A percentile compares a stretch with the other conserved stretches of the same genome.
Evolutionary conservation across 257 asterid genomes (phyloP).

Genomic region (Agastache rugosa): DNA sequence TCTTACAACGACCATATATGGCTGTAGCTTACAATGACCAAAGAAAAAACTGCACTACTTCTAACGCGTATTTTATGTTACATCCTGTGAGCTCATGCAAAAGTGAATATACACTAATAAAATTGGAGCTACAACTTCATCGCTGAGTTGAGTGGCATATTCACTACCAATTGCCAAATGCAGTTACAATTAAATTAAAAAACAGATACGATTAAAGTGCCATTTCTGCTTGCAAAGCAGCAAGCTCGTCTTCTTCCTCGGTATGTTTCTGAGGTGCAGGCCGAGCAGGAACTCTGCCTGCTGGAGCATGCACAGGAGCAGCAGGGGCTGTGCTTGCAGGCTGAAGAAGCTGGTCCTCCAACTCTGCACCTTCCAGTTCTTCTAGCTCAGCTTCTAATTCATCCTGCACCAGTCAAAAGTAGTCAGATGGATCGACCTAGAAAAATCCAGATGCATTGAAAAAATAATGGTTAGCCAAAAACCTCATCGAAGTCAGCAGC

Average conservation of each 20-base stretch:
- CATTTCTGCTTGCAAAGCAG: conserved; percentile 88
- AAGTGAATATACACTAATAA: conserved; percentile 3
- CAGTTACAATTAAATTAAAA: neutral
- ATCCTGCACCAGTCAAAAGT: conserved; percentile 53
- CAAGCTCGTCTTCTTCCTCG: conserved; percentile 83
- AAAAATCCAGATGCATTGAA: neutral
- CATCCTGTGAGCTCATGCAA: conserved; percentile 6
- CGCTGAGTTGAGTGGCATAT: neutral
- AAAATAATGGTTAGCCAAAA: conserved; percentile 13
- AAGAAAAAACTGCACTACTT: conserved; percentile 18
- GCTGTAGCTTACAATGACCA: neutral
- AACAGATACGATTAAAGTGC: conserved; percentile 55
- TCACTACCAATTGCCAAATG: neutral
- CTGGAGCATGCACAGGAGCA: conserved; percentile 51
- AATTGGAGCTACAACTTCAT: neutral
- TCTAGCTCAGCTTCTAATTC: conserved; percentile 86
- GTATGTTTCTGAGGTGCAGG: conserved; percentile 59
- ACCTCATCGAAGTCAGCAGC: conserved; percentile 81
- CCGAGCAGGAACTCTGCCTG: conserved; percentile 55
- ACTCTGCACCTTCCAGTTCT: conserved; percentile 75
- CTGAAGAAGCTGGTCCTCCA: conserved; percentile 80
- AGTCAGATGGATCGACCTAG: neutral
- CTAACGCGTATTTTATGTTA: conserved; percentile 20
- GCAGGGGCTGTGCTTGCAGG: conserved; percentile 70
- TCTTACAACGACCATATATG: neutral